Base-by-base conservation (phyloP, 2,329 filamentous ascomycete genomes). In the Myriosclerotinia scirpicola region DNA sequence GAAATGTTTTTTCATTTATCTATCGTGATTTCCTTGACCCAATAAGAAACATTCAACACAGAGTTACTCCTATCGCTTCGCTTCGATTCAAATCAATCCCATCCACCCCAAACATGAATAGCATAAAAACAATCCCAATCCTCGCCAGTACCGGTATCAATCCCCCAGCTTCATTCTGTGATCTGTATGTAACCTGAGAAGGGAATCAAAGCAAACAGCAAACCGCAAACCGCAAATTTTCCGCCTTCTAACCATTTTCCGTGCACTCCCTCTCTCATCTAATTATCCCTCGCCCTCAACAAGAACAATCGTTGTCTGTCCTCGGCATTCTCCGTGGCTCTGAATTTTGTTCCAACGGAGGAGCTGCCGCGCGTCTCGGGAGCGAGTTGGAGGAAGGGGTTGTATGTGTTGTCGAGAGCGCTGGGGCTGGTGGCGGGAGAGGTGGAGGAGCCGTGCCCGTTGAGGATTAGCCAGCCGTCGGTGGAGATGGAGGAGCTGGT, bases 281-380 rank as follows among this genome's bases (percentile, higher is more conserved):
- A 66, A 22, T 61, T 66, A 7, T 66, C 55, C 17, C 64, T 30
- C 40, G 64, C 64, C 38, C 64, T 53, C 55, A 66, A 61, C 20
- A 66, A 53, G 15, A 66, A 66, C 11, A 66, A 30, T 26, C 64
- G 38, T 34, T 66, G 64, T 54, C 64, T 61, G 5, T 66, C 64
- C 34, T 66, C 64, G 8, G 64, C 64, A 36, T 36, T 44, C 12
- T 61, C 64, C 3, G 46, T 61, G 8, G 64, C 12, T 38, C 20
- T 40, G 38, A 66, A 66, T 58, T 30, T 44, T 22, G 52, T n/a
- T n/a, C 46, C 55, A 6, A 22, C 54, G 15, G 15, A 5, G 5
- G 63, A 42, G 11, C 17, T n/a, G 3, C n/a, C 36, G n/a, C 58
- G 58, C 5, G 64, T 66, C 38, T 54, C 55, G 15, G 64, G 64